phyloP scores from a whole-genome alignment of 2,329 filamentous ascomycete species.

The Aspergillus japonicus region DNA sequence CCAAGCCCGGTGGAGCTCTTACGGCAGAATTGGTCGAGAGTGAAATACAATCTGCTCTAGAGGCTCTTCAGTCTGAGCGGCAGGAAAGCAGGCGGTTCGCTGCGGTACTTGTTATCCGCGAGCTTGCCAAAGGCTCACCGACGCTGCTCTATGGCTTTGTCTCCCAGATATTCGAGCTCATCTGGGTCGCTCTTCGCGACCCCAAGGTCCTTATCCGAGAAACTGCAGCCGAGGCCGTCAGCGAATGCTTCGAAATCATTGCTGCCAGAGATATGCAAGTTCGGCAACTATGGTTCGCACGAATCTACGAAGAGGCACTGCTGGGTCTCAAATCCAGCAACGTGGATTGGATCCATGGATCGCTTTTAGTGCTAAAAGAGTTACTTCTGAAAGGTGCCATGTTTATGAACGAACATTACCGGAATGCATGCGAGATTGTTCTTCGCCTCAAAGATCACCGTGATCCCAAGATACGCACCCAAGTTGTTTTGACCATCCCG shows the following conservation, averaged over 20 bases:
- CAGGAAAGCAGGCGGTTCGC: constrained; percentile 92
- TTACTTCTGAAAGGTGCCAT: constrained; percentile 92
- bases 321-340: constrained; percentile 76
- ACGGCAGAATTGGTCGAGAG: constrained; percentile 95
- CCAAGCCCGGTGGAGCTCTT: constrained; percentile 85
- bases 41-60: constrained; percentile 91
- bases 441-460: constrained; percentile 90
- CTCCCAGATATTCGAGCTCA: constrained; percentile 89
- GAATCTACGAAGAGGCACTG: constrained; percentile 84
- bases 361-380: constrained; percentile 86
- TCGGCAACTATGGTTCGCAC: constrained; percentile 82
- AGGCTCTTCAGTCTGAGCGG: constrained; percentile 94
- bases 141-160: constrained; percentile 96
- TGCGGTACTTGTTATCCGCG: constrained; percentile 84
- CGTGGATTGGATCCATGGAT: constrained; percentile 89
- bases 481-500: constrained; percentile 87
- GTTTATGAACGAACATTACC: constrained; percentile 97
- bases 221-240: constrained; percentile 88
- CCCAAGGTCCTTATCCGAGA: constrained; percentile 86
- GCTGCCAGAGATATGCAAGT: constrained; percentile 86
- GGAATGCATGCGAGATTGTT: constrained; percentile 88
- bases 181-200: constrained; percentile 92
- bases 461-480: constrained; percentile 81
- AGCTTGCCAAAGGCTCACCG: constrained; percentile 87
- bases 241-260: constrained; percentile 94